A percentile compares a stretch with the other conserved stretches of the same genome.
phyloP scores from a whole-genome alignment of 2,329 filamentous ascomycete species.

The Colletotrichum endophyticum region DNA sequence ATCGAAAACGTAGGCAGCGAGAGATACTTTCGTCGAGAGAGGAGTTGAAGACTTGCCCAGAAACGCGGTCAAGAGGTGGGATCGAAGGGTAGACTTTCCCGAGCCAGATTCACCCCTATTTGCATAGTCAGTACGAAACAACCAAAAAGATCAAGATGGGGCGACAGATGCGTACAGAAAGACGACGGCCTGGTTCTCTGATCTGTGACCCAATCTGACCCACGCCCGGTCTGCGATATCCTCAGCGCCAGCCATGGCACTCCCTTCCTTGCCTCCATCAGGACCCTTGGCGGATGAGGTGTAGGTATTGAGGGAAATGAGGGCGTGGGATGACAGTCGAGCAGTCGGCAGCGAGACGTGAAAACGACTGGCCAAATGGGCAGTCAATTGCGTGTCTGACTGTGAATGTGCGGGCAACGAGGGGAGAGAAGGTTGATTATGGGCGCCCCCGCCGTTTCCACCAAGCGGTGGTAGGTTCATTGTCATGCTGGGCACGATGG shows the following conservation, averaged over 20 bases:
- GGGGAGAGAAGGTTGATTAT: conserved; percentile 85
- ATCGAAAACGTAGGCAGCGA: conserved; percentile 95
- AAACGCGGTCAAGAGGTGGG: conserved; percentile 84
- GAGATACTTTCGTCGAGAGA: conserved; percentile 88
- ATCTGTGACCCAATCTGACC: conserved; percentile 82
- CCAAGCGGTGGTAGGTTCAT: conserved; percentile 59
- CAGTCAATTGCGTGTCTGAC: conserved; percentile 79
- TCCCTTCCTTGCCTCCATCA: conserved; percentile 90
- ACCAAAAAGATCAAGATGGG: neutral
- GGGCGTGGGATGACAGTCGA: conserved; percentile 85
- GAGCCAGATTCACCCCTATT: conserved; percentile 90
- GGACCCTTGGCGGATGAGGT: conserved; percentile 85
- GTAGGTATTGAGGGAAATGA: conserved; percentile 94
- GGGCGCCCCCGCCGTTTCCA: conserved; percentile 62
- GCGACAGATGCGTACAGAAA: conserved; percentile 73
- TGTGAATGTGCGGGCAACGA: conserved; percentile 84
- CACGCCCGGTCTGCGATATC: conserved; percentile 89
- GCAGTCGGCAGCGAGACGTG: conserved; percentile 91
- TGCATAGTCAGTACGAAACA: neutral
- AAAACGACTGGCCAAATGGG: conserved; percentile 86
- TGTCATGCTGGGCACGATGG: conserved; percentile 57
- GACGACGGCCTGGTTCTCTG: conserved; percentile 90
- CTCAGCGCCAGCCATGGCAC: conserved; percentile 90
- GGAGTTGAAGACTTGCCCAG: conserved; percentile 92
- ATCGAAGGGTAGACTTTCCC: conserved; percentile 93